Evolutionary conservation across 192 early-diverging fungal genomes (phyloP).

Genomic region (Backusella liffmaniae): DNA sequence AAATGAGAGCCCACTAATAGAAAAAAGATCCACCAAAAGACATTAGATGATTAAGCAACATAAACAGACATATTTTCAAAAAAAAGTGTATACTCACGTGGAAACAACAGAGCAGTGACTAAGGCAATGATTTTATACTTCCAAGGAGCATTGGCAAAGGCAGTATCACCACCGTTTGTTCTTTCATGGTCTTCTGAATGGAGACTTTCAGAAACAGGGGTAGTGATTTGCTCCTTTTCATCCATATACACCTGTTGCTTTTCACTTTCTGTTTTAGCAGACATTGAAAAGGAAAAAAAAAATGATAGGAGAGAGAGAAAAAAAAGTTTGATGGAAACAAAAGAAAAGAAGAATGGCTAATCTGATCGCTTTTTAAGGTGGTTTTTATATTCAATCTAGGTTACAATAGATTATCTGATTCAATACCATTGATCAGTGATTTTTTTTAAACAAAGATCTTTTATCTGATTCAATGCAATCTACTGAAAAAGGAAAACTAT

Average conservation of each 20-base stretch:
- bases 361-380: background rate
- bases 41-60: background rate
- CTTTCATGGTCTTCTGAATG: background rate
- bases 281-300: background rate
- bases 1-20: constrained; percentile 66
- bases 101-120: constrained; percentile 55
- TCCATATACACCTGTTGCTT: background rate
- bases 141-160: constrained; percentile 39
- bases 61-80: background rate
- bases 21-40: background rate
- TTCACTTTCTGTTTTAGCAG: constrained; percentile 6
- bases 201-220: background rate
- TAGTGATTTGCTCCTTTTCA: constrained; percentile 5
- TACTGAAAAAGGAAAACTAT: background rate
- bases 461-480: constrained; percentile 1
- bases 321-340: background rate
- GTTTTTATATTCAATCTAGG: background rate
- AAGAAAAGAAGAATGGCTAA: background rate
- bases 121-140: constrained; percentile 59
- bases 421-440: background rate
- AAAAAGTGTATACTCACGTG: constrained; percentile 43
- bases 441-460: background rate
- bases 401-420: constrained; percentile 17
- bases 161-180: constrained; percentile 22
- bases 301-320: background rate